phyloP scores from a whole-genome alignment of 2,329 filamentous ascomycete species.

The Arthrobotrys entomopaga region DNA sequence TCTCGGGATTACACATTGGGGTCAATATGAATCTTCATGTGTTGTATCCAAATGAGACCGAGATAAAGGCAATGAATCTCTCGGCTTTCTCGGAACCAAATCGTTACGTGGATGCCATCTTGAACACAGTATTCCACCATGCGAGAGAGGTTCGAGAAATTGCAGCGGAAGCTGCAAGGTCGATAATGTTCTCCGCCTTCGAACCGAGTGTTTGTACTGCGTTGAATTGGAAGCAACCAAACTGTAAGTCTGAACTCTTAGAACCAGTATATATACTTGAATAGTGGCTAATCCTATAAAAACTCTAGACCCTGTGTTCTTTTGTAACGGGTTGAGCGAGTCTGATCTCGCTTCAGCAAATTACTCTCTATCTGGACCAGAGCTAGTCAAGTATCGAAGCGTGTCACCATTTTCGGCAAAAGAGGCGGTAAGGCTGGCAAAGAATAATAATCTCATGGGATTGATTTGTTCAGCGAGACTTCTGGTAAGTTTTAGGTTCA shows the following conservation, averaged over 20 bases:
- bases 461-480: constrained; percentile 88
- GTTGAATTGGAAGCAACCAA: constrained; percentile 98
- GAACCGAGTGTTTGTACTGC: constrained; percentile 90
- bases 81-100: constrained; percentile 85
- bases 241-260: constrained; percentile 69
- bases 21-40: constrained; percentile 94
- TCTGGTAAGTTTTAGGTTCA: constrained; percentile 70
- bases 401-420: constrained; percentile 78
- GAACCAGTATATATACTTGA: neutral
- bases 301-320: constrained; percentile 80
- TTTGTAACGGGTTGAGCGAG: constrained; percentile 89
- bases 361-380: constrained; percentile 69
- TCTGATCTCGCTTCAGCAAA: constrained; percentile 61
- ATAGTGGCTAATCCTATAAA: neutral
- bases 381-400: constrained; percentile 67
- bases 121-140: constrained; percentile 90
- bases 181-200: constrained; percentile 93
- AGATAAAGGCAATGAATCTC: constrained; percentile 76
- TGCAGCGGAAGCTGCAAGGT: constrained; percentile 78
- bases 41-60: constrained; percentile 80
- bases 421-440: constrained; percentile 89
- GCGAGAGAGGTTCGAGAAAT: constrained; percentile 74
- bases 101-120: constrained; percentile 81
- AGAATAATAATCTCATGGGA: constrained; percentile 98
- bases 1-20: constrained; percentile 77